Conservation (phyloP, 768 basidiomycete species). For the Naganishia vaughanmartiniae region DNA sequence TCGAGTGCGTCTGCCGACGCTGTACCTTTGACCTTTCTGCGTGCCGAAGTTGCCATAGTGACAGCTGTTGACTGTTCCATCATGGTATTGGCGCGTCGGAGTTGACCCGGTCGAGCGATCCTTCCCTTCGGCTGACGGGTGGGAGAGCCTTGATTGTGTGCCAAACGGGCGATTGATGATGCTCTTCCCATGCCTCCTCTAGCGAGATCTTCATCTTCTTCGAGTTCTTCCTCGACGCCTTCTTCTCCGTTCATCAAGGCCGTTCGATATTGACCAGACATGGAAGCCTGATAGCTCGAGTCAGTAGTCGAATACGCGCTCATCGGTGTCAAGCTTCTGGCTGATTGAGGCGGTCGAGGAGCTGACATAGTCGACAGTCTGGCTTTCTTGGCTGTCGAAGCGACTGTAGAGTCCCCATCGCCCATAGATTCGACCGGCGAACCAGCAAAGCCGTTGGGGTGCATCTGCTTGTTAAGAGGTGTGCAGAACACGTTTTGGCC, state of each 20-base stretch:
- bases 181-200: neutral
- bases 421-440: slow-evolving; percentile 4
- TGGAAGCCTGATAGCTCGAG: slow-evolving; percentile 24
- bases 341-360: neutral
- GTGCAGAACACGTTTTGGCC: slow-evolving; percentile 19
- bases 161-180: slow-evolving; percentile 2
- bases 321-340: slow-evolving; percentile 22
- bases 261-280: slow-evolving; percentile 3
- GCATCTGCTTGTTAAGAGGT: slow-evolving; percentile 10
- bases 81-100: slow-evolving; percentile 5
- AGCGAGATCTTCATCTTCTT: slow-evolving; percentile 25
- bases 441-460: slow-evolving; percentile 9
- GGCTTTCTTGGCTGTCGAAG: slow-evolving; percentile 18
- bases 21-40: slow-evolving; percentile 25
- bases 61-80: slow-evolving; percentile 4
- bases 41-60: neutral
- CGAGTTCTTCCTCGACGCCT: slow-evolving; percentile 11
- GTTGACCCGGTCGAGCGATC: slow-evolving; percentile 5
- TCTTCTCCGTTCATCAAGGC: slow-evolving; percentile 16
- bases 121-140: slow-evolving; percentile 21
- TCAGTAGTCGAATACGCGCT: slow-evolving; percentile 21
- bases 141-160: slow-evolving; percentile 22
- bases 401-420: slow-evolving; percentile 12
- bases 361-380: neutral
- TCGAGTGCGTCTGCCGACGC: slow-evolving; percentile 28